Conservation (phyloP, 148 eudicot species). For the Simmondsia chinensis region DNA sequence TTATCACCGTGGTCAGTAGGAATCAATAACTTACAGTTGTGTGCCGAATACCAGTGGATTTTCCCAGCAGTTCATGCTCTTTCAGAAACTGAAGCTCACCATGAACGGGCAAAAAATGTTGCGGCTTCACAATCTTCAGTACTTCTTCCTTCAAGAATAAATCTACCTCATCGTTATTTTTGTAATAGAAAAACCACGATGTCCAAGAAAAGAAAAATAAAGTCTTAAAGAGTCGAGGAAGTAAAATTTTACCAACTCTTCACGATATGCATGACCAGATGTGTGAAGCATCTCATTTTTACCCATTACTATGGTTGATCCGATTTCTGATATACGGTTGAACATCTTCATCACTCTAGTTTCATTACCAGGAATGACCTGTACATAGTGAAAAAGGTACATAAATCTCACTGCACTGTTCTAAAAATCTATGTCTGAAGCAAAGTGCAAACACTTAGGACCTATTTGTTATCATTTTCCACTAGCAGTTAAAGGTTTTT, state of each 20-base stretch:
- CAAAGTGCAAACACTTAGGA: no score
- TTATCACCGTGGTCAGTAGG: background rate
- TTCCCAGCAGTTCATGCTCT: conserved; percentile 96
- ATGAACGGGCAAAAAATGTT: conserved; percentile 94
- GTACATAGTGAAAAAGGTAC: conserved; percentile 7
- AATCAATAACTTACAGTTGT: conserved; percentile 65
- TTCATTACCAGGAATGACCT: conserved; percentile 99
- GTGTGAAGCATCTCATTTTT: conserved; percentile 82
- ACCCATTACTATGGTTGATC: conserved; percentile 89
- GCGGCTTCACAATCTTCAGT: conserved; percentile 92
- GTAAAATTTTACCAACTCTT: conserved; percentile 55
- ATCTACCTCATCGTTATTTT: no score
- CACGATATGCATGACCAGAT: conserved; percentile 91
- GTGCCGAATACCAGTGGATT: conserved; percentile 82
- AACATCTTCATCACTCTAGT: conserved; percentile 88
- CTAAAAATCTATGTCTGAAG: no score
- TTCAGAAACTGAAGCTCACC: conserved; percentile 91
- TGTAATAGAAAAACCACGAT: no score
- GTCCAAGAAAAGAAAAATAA: background rate
- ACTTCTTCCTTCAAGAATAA: conserved; percentile 67
- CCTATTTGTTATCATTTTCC: no score
- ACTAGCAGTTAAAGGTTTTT: no score
- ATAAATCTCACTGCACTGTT: no score
- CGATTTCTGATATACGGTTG: conserved; percentile 91
- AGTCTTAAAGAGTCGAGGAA: background rate